Base-by-base conservation (phyloP, 257 asterid genomes). In the Fraxinus quadrangulata region DNA sequence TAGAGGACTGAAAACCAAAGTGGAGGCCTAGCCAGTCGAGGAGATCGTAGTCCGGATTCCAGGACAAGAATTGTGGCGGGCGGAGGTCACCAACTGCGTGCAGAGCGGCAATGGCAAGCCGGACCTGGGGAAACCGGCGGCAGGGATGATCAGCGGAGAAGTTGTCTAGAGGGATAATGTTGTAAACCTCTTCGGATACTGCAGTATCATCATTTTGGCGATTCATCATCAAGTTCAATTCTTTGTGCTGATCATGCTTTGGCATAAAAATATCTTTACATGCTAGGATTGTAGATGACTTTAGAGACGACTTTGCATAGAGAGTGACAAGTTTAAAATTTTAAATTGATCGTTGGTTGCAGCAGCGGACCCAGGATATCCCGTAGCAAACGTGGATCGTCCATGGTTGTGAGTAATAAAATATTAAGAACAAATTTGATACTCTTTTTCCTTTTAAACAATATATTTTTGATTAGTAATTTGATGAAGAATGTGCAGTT, bases 71-170 rank as follows among this genome's bases (percentile, higher is more conserved):
- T 8, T 91, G 97, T 2, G 98, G 98, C 4, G 87, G 88, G 24
- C 97, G 90, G 65, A 94, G 90, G 85, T 90, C 98, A 1, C 97
- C 97, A 17, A 92, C 96, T n/a, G 97, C 72, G 45, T 88, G 89
- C 6, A 92, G 87, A 0, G 97, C 94, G 0, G 97, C 94, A 2
- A 92, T 89, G 23, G 97, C 93, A 40, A 97, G 97, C 9, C 97
- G 94, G 3, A 94, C 98, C 78, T 94, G 97, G 0, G 97, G 97
- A 77, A 85, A 92, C 34, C 96, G 94, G 77, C 91, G 96, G 17
- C 97, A 88, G 9, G 98, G 98, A 74, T 94, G 97, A 93, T 94
- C 98, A 7, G 97, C 96, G n/a, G 91, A 86, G 75, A 94, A 94
- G 79, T 92, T 91, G 79, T 92, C 94, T 65, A 92, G 85, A 0